These are phyloP conservation scores for Pezicula rhizophila DNA, from an alignment of 2,329 filamentous ascomycete genomes.

Conservation along the genomic window DNA sequence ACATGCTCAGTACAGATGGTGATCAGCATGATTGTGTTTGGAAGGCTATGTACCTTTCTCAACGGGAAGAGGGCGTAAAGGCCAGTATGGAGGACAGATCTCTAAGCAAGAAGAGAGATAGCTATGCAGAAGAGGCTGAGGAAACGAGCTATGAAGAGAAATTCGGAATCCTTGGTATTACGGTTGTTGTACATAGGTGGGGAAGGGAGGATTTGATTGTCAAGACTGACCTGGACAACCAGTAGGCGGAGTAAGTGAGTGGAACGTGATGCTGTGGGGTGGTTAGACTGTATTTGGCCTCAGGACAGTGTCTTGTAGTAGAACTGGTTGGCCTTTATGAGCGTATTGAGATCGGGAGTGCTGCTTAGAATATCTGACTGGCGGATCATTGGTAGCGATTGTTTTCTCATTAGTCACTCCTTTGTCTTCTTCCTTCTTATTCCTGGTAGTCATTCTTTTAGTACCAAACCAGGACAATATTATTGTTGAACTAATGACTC, in stretches of 20 bases:
- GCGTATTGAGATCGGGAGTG: not conserved
- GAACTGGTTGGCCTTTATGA: not conserved
- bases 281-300: not conserved
- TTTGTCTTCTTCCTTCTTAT: too few species aligned
- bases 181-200: slow-evolving; percentile 18
- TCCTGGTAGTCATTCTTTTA: too few species aligned
- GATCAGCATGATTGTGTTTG: slow-evolving; percentile 19
- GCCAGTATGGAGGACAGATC: not conserved
- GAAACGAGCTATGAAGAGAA: not conserved
- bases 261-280: slow-evolving; percentile 1
- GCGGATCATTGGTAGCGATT: too few species aligned
- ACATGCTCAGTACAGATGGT: not conserved
- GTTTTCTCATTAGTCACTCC: too few species aligned
- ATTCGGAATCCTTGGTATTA: slow-evolving; percentile 17
- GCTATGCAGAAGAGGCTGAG: too few species aligned
- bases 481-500: too few species aligned
- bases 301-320: not conserved
- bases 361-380: not conserved
- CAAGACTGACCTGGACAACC: slow-evolving; percentile 2
- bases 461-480: too few species aligned
- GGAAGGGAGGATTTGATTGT: slow-evolving; percentile 19
- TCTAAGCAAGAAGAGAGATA: too few species aligned
- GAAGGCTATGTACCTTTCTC: slow-evolving; percentile 13
- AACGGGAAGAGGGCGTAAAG: not conserved
- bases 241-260: not conserved